Conservation (phyloP, 306 rosid genomes). For the Mimosa pudica region DNA sequence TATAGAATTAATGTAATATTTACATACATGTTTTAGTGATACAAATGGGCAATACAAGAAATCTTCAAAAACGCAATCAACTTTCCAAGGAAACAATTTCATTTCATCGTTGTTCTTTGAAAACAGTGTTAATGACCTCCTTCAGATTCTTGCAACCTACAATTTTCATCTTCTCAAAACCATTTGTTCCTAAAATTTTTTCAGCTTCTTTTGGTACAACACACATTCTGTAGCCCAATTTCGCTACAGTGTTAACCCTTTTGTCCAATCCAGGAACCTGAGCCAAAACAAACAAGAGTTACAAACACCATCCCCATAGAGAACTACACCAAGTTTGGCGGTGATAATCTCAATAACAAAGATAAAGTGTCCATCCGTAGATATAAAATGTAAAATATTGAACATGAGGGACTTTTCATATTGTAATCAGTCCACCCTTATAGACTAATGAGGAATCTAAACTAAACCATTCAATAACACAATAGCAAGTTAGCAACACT, state of each 20-base stretch:
- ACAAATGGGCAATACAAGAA: background rate
- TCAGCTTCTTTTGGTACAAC: conserved; percentile 70
- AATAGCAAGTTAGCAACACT: conserved; percentile 38
- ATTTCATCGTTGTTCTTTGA: conserved; percentile 37
- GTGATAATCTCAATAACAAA: conserved; percentile 11
- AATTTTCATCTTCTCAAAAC: conserved; percentile 44
- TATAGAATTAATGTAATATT: conserved; percentile 23
- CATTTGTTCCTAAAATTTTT: conserved; percentile 44
- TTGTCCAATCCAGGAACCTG: conserved; percentile 90
- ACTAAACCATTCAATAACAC: background rate
- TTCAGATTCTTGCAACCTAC: conserved; percentile 77
- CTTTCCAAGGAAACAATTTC: conserved; percentile 4
- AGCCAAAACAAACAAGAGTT: conserved; percentile 18
- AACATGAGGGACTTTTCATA: conserved; percentile 5
- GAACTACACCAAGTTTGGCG: background rate
- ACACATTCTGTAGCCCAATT: conserved; percentile 79
- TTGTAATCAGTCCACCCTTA: background rate
- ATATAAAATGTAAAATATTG: conserved; percentile 11
- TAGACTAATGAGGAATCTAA: conserved; percentile 12
- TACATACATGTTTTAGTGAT: background rate
- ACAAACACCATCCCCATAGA: background rate
- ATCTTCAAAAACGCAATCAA: conserved; percentile 23
- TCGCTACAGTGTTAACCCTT: conserved; percentile 69
- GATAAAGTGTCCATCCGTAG: background rate
- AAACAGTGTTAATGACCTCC: conserved; percentile 71